phyloP scores from a whole-genome alignment of 106 monocot genomes.

The Allium fistulosum region DNA sequence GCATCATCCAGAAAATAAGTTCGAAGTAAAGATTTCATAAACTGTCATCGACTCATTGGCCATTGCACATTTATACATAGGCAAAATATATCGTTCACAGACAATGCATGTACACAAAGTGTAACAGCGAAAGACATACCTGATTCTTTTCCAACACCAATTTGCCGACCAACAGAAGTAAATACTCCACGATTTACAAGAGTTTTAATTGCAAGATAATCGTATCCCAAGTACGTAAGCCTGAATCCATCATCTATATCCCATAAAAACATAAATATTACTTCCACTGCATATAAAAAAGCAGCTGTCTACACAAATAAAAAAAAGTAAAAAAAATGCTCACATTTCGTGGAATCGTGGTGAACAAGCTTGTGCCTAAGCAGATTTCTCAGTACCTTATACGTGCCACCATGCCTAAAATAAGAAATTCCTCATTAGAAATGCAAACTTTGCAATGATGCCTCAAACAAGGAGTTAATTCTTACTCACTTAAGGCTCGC shows the following conservation, averaged over 20 bases:
- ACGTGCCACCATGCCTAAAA: constrained; percentile 85
- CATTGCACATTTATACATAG: no score
- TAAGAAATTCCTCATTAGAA: constrained; percentile 1
- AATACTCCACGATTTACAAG: constrained; percentile 93
- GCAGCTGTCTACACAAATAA: no score
- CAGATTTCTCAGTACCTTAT: constrained; percentile 88
- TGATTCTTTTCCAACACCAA: constrained; percentile 98
- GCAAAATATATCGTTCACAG: no score
- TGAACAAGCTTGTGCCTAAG: constrained; percentile 92
- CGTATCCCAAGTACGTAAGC: constrained; percentile 97
- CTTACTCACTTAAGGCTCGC: constrained; percentile 72
- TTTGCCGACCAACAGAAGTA: constrained; percentile 78
- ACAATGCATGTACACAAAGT: no score
- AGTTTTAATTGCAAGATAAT: constrained; percentile 96
- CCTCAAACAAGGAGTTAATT: background rate
- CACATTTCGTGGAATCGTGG: constrained; percentile 93
- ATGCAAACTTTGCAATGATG: constrained; percentile 2
- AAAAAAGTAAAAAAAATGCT: background rate
- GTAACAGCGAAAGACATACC: constrained; percentile 25
- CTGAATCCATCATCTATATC: constrained; percentile 86
- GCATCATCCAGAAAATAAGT: no score
- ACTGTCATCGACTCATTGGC: no score
- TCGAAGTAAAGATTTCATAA: no score
- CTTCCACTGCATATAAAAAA: no score
- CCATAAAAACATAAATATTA: no score